These are phyloP conservation scores for Dissoconium aciculare DNA, from an alignment of 2,329 filamentous ascomycete genomes.

Conservation along the genomic window DNA sequence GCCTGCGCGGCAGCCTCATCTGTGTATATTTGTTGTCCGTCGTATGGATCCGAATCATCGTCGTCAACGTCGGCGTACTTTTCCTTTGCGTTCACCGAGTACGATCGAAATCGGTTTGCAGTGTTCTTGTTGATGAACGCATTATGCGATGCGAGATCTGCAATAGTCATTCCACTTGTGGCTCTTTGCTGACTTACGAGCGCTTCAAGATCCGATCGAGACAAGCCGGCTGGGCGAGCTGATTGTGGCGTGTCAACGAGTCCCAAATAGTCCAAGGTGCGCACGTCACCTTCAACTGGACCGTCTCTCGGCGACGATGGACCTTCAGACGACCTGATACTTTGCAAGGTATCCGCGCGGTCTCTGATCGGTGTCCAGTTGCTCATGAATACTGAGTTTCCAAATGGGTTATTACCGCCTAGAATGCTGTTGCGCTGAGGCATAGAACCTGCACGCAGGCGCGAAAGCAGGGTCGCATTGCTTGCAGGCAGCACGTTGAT, in stretches of 20 bases:
- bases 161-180: conserved; percentile 41
- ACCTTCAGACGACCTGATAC: conserved; percentile 74
- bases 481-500: conserved; percentile 38
- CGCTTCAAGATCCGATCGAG: conserved; percentile 41
- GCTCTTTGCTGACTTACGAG: conserved; percentile 36
- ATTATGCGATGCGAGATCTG: conserved; percentile 59
- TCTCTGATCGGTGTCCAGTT: conserved; percentile 73
- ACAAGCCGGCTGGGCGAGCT: conserved; percentile 55
- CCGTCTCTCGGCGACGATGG: conserved; percentile 79
- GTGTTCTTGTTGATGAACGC: conserved; percentile 58
- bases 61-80: conserved; percentile 85
- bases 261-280: conserved; percentile 88
- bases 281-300: conserved; percentile 71
- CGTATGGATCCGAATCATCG: conserved; percentile 35
- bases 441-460: conserved; percentile 84
- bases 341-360: conserved; percentile 74
- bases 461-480: conserved; percentile 63
- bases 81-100: conserved; percentile 97
- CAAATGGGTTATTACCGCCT: conserved; percentile 52
- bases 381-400: conserved; percentile 73
- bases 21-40: conserved; percentile 40
- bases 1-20: conserved; percentile 45
- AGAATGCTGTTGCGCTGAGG: conserved; percentile 67
- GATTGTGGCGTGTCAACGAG: conserved; percentile 86
- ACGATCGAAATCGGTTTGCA: conserved; percentile 81